Evolutionary conservation across 306 rosid species (phyloP).

Genomic region (Fragaria nilgerrensis): DNA sequence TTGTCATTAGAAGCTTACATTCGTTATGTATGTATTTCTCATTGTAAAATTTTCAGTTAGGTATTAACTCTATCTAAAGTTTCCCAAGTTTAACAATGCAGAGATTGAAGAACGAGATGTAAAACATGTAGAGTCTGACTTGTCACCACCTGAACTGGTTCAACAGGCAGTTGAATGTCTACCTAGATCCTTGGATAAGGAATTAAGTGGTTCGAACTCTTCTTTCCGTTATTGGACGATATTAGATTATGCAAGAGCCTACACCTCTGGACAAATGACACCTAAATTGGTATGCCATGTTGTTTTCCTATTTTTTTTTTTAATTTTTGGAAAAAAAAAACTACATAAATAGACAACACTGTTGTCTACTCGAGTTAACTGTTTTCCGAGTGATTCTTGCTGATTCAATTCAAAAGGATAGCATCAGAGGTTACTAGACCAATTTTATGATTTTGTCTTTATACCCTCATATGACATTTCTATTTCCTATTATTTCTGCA

Average conservation of each 20-base stretch:
- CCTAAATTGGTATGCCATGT: constrained; percentile 56
- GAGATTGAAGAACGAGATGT: constrained; percentile 56
- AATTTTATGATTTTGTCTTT: not conserved
- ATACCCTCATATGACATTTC: not conserved
- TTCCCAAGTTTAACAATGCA: constrained; percentile 26
- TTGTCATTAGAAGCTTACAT: not conserved
- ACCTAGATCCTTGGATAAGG: constrained; percentile 33
- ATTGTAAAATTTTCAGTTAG: not conserved
- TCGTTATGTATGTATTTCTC: not conserved
- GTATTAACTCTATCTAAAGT: not conserved
- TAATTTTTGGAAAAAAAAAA: not conserved
- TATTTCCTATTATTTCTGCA: constrained; percentile 15
- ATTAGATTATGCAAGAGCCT: constrained; percentile 74
- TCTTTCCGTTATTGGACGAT: constrained; percentile 66
- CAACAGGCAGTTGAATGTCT: constrained; percentile 57
- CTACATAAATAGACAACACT: too few relatives aligned
- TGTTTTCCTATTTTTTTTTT: not conserved
- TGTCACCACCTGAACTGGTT: constrained; percentile 61
- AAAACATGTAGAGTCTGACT: constrained; percentile 43
- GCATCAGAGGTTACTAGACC: not conserved
- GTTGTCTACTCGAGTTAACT: not conserved
- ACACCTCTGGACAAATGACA: constrained; percentile 53
- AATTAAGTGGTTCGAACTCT: constrained; percentile 19
- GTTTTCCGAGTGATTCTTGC: not conserved
- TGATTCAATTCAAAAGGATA: not conserved